Evolutionary conservation across 352 stramenopile genomes (phyloP).

Genomic region (Elongisporangium senticosum): DNA sequence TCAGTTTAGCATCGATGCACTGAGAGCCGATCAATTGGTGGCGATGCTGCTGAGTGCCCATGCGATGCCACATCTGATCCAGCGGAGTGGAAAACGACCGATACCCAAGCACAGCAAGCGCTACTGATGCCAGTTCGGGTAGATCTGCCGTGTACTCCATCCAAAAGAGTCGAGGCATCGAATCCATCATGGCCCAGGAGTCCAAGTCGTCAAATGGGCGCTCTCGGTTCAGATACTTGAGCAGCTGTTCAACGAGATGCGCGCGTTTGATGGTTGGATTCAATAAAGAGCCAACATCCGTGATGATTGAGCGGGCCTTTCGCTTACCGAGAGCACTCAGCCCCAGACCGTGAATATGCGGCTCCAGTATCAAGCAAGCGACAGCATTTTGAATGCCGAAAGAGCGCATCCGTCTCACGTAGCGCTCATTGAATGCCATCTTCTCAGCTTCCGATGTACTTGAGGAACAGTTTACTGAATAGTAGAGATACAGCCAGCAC

Average conservation of each 20-base stretch:
- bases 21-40: background rate
- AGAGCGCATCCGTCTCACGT: constrained; percentile 15
- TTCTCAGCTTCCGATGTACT: constrained; percentile 15
- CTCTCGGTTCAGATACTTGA: constrained; percentile 30
- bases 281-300: constrained; percentile 10
- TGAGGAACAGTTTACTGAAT: constrained; percentile 7
- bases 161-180: constrained; percentile 38
- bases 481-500: constrained; percentile 20
- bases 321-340: constrained; percentile 27
- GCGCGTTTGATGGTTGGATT: constrained; percentile 9
- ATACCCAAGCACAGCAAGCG: constrained; percentile 23
- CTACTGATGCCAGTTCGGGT: constrained; percentile 24
- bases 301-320: constrained; percentile 18
- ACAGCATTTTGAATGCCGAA: constrained; percentile 18
- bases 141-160: constrained; percentile 28
- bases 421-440: constrained; percentile 8
- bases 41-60: constrained; percentile 4
- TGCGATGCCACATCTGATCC: constrained; percentile 16
- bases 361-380: constrained; percentile 30
- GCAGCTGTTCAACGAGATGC: constrained; percentile 26
- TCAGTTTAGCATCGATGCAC: background rate
- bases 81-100: constrained; percentile 23
- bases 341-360: constrained; percentile 22
- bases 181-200: constrained; percentile 35
- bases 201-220: constrained; percentile 33